phyloP scores from a whole-genome alignment of 352 stramenopile species.

The Thraustochytrium striatum region DNA sequence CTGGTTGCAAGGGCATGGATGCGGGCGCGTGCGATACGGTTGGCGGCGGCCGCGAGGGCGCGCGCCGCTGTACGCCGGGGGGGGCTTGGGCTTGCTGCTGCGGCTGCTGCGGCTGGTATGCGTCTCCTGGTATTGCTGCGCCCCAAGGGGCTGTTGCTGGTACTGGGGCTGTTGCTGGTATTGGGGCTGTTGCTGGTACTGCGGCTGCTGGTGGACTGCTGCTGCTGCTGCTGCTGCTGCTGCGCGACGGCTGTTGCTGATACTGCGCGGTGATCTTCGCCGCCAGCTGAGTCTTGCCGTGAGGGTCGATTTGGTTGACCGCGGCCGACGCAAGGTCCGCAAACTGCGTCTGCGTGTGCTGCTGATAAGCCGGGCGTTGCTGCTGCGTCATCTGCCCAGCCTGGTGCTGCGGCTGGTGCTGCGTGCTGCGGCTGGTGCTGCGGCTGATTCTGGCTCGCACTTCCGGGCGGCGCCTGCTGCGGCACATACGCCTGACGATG shows the following conservation, averaged over 20 bases:
- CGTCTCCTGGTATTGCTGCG: neutral
- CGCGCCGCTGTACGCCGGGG: neutral
- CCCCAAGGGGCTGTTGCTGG: neutral
- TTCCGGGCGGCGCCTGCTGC: neutral
- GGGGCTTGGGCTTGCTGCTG: neutral
- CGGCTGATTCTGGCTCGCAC: neutral
- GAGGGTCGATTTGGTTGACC: no score
- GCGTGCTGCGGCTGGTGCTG: neutral
- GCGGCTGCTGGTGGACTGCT: neutral
- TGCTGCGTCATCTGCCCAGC: no score
- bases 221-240: no score
- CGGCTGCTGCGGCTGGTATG: neutral
- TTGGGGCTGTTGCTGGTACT: neutral
- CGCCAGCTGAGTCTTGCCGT: no score
- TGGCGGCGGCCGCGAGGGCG: no score
- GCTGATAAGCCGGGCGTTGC: no score
- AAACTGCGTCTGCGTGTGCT: no score
- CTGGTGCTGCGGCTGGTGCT: neutral
- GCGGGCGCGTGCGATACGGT: no score
- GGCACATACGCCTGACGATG: neutral
- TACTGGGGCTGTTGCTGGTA: neutral
- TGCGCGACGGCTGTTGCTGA: no score
- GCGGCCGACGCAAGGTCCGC: no score
- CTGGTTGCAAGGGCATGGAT: no score
- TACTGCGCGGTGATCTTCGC: no score